Evolutionary conservation across 805 yeast genomes (phyloP).

Genomic region (Torulaspora delbrueckii): DNA sequence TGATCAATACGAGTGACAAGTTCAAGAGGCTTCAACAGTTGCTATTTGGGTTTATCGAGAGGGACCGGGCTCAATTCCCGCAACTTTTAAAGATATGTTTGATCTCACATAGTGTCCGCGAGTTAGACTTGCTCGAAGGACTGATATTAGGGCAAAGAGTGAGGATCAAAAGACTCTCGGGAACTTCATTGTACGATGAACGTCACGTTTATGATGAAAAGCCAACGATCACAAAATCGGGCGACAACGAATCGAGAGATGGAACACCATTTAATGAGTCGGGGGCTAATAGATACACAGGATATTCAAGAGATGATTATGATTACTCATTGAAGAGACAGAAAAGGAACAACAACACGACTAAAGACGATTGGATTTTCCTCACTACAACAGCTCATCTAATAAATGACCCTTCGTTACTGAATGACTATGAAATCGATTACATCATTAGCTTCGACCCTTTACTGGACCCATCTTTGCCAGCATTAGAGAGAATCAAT

Average conservation of each 20-base stretch:
- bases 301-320: constrained; percentile 28
- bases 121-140: constrained; percentile 74
- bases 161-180: constrained; percentile 62
- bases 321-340: constrained; percentile 21
- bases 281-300: constrained; percentile 16
- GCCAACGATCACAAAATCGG: constrained; percentile 7
- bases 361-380: constrained; percentile 36
- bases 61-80: constrained; percentile 14
- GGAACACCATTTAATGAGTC: constrained; percentile 11
- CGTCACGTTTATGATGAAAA: constrained; percentile 32
- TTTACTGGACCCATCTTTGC: constrained; percentile 31
- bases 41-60: constrained; percentile 22
- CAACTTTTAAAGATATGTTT: constrained; percentile 35
- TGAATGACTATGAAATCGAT: constrained; percentile 38
- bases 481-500: constrained; percentile 30
- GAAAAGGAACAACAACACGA: constrained; percentile 11
- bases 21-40: constrained; percentile 50
- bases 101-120: constrained; percentile 59
- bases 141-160: constrained; percentile 66
- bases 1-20: constrained; percentile 55
- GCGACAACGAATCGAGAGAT: constrained; percentile 9
- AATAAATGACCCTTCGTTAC: constrained; percentile 30
- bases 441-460: constrained; percentile 49
- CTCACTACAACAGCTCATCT: constrained; percentile 46
- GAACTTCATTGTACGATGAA: constrained; percentile 44